Evolutionary conservation across 352 stramenopile genomes (phyloP).

Genomic region (Pythium dissimile): DNA sequence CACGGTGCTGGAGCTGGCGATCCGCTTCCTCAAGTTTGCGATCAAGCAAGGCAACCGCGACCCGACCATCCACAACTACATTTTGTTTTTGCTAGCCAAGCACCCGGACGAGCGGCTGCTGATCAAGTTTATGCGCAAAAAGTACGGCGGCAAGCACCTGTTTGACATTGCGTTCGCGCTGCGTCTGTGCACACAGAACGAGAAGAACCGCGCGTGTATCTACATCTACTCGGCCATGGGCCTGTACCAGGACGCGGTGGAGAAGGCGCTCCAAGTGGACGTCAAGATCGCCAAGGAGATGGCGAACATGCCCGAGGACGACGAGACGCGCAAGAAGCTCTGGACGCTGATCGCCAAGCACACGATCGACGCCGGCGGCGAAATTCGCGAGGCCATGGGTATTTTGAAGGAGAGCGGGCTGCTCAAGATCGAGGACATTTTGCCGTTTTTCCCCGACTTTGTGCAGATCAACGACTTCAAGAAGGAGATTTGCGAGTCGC

Average conservation of each 20-base stretch:
- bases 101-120: constrained; percentile 85
- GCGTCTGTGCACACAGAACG: constrained; percentile 89
- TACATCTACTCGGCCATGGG: constrained; percentile 94
- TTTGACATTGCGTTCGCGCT: constrained; percentile 93
- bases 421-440: constrained; percentile 93
- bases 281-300: constrained; percentile 94
- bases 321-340: constrained; percentile 89
- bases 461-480: constrained; percentile 95
- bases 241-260: constrained; percentile 90
- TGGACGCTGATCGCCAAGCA: constrained; percentile 93
- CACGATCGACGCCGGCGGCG: constrained; percentile 84
- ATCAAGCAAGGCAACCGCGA: constrained; percentile 90
- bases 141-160: constrained; percentile 78
- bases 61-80: constrained; percentile 92
- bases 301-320: constrained; percentile 87
- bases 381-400: constrained; percentile 83
- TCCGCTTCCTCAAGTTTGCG: constrained; percentile 92
- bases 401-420: constrained; percentile 86
- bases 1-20: constrained; percentile 85
- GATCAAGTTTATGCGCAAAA: constrained; percentile 90
- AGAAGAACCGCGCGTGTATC: constrained; percentile 91
- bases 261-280: constrained; percentile 87
- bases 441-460: constrained; percentile 95
- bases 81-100: constrained; percentile 89
- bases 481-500: constrained; percentile 92